Conservation (phyloP, 2,329 filamentous ascomycete species). For the Eutypa lata region DNA sequence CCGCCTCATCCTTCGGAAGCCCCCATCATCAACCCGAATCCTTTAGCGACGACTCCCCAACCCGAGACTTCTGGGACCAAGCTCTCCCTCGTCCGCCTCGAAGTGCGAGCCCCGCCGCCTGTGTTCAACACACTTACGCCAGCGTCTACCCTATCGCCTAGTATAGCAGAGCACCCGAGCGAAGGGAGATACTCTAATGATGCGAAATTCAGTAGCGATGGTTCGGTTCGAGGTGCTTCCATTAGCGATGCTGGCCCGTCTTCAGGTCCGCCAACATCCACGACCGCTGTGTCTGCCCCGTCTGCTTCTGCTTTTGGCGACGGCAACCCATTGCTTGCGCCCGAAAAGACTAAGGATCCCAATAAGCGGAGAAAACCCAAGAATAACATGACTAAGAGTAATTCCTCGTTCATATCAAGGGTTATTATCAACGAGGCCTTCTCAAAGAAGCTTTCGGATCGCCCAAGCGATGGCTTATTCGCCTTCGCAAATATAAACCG, state of each 20-base stretch:
- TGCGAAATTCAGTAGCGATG: slow-evolving; percentile 54
- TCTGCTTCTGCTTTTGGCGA: slow-evolving; percentile 76
- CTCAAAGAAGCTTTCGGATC: slow-evolving; percentile 75
- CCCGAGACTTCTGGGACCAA: slow-evolving; percentile 85
- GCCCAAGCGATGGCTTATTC: slow-evolving; percentile 75
- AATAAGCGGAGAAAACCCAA: slow-evolving; percentile 90
- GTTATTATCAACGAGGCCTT: slow-evolving; percentile 86
- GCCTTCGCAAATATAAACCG: slow-evolving; percentile 95
- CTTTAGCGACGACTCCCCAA: slow-evolving; percentile 78
- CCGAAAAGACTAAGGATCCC: slow-evolving; percentile 64
- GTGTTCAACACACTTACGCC: slow-evolving; percentile 54
- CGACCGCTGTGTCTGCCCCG: slow-evolving; percentile 49
- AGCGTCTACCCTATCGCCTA: slow-evolving; percentile 46
- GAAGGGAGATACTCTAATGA: slow-evolving; percentile 61
- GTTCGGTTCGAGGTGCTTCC: slow-evolving; percentile 50
- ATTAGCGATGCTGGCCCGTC: slow-evolving; percentile 45
- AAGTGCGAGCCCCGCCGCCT: slow-evolving; percentile 54
- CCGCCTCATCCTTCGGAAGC: slow-evolving; percentile 94
- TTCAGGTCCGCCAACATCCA: slow-evolving; percentile 20
- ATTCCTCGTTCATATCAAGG: slow-evolving; percentile 96
- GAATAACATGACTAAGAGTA: slow-evolving; percentile 97
- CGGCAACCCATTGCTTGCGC: slow-evolving; percentile 70
- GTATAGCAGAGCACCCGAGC: slow-evolving; percentile 60
- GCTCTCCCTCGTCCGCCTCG: slow-evolving; percentile 72
- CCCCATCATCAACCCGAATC: slow-evolving; percentile 82